Percentiles rank a stretch among this genome's conserved stretches.
These are phyloP conservation scores for Rhypophila decipiens DNA, from an alignment of 495 filamentous ascomycete genomes.

Conservation along the genomic window DNA sequence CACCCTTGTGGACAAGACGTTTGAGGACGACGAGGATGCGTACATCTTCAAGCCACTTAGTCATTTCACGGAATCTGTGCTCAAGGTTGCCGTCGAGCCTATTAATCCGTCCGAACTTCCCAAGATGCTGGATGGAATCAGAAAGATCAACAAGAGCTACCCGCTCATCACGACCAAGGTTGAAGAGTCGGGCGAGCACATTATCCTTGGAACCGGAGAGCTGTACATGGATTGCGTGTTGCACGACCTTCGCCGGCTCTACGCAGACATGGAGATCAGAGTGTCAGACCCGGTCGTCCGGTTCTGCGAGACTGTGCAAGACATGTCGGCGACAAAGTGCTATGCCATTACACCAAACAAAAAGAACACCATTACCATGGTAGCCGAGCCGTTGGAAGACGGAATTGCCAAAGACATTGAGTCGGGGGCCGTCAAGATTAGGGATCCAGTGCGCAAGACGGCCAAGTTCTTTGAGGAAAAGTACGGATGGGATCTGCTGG, in stretches of 20 bases:
- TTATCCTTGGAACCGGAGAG: slow-evolving; percentile 90
- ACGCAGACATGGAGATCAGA: slow-evolving; percentile 99
- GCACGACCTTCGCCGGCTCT: slow-evolving; percentile 85
- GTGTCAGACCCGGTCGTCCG: slow-evolving; percentile 96
- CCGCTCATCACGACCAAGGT: slow-evolving; percentile 94
- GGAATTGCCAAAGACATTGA: slow-evolving; percentile 96
- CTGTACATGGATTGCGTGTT: slow-evolving; percentile 99
- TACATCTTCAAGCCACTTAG: slow-evolving; percentile 90
- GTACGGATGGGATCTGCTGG: slow-evolving; percentile 94
- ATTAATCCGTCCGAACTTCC: slow-evolving; percentile 98
- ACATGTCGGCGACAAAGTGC: slow-evolving; percentile 95
- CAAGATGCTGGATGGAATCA: slow-evolving; percentile 95
- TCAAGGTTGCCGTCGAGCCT: slow-evolving; percentile 96
- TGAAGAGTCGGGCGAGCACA: slow-evolving; percentile 96
- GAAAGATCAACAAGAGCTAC: slow-evolving; percentile 97
- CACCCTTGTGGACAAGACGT: slow-evolving; percentile 77
- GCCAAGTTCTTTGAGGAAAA: slow-evolving; percentile 97
- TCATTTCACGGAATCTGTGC: slow-evolving; percentile 95
- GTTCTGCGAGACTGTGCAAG: slow-evolving; percentile 97
- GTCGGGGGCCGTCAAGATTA: slow-evolving; percentile 80
- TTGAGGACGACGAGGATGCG: slow-evolving; percentile 82
- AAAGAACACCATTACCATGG: slow-evolving; percentile 98
- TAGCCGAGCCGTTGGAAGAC: slow-evolving; percentile 88
- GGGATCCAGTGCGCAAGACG: slow-evolving; percentile 85
- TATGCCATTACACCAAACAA: slow-evolving; percentile 98